Base-by-base conservation (phyloP, 2,329 filamentous ascomycete species). In the Aspergillus sp. region DNA sequence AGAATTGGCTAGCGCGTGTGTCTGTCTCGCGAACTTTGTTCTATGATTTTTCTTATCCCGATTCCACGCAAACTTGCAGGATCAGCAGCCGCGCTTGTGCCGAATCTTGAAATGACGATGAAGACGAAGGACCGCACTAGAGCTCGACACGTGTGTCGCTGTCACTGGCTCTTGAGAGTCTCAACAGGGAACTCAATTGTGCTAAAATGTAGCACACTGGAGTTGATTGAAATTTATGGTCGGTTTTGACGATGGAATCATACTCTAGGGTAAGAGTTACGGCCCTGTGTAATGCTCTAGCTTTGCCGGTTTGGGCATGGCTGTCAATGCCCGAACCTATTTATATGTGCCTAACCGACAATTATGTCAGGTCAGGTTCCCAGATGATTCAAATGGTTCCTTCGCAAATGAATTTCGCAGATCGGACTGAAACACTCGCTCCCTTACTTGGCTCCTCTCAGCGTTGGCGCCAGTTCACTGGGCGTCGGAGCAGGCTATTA, bases 71-170 rank as follows among this genome's bases (percentile, higher is more conserved):
- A 22, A 30, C 55, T 42, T 48, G 44, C 48, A 48, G 44, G 55
- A 53, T 53, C 55, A 57, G 44, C 49, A 53, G 41, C 55, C 55
- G 44, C 38, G 39, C 49, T 39, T 20, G 49, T 47, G 45, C 43
- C 49, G 55, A 53, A 57, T 41, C 38, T 53, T 48, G 36, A 48
- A 36, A 52, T 38, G 49, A 39, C 18, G 45, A 54, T 51, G 49
- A 53, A 49, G 48, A 54, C 43, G 18, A 17, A 48, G 44, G 39
- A 36, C 50, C 49, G 50, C 50, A 54, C 50, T 54, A 53, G 22
- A 44, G 50, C 26, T 53, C n/a, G 50, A 44, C 55, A 57, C 55
- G 55, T 57, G 55, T 57, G 55, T 50, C 5, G 39, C 45, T 32
- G 50, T 53, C 45, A 57, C 55, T 57, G 55, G 55, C 45, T 48